Evolutionary conservation across 2,329 filamentous ascomycete species (phyloP), one percentile per base, ranked within the genome.

Genomic region (Alternaria burnsii): DNA sequence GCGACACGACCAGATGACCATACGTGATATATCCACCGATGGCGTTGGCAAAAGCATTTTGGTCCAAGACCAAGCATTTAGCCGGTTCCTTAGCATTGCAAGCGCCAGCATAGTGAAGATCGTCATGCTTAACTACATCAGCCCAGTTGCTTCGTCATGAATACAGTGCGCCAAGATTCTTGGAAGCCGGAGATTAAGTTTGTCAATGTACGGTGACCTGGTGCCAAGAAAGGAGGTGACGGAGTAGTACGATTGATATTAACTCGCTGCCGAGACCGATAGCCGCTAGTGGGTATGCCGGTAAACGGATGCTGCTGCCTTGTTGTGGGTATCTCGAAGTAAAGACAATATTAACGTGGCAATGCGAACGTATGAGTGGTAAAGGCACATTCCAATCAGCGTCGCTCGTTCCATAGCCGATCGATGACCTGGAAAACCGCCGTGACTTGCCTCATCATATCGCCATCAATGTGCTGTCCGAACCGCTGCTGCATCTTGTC

Each of bases 401-500:
- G 60, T 32, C 65, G 64, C 41, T 92, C 89, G 55, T 82, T 86
- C 91, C 92, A 97, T 71, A 97, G 79, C 52, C 82, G 84, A 81
- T 99, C 95, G 47, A 98, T 86, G 30, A 93, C 89, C 80, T 98
- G 94, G 73, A 98, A 99, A 10, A 97, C 89, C 7, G 91, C 91
- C 11, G 94, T 99, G 42, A 97, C 91, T 55, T 88, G 85, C 73
- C 87, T 88, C 85, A 97, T 89, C 3, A 91, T 87, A 4, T 85
- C 85, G 24, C 88, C 84, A 48, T 94, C 90, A 50, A 97, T 87
- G 14, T 84, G 83, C 60, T 87, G 82, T 3, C 93, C 92, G 61
- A 97, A 89, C 54, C 89, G 87, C 80, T 97, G 95, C 82, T 97
- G 93, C 57, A 98, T 91, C 83, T 98, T 99, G 80, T 99, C 95